phyloP scores from a whole-genome alignment of 306 rosid genomes.

The Rosa chinensis region DNA sequence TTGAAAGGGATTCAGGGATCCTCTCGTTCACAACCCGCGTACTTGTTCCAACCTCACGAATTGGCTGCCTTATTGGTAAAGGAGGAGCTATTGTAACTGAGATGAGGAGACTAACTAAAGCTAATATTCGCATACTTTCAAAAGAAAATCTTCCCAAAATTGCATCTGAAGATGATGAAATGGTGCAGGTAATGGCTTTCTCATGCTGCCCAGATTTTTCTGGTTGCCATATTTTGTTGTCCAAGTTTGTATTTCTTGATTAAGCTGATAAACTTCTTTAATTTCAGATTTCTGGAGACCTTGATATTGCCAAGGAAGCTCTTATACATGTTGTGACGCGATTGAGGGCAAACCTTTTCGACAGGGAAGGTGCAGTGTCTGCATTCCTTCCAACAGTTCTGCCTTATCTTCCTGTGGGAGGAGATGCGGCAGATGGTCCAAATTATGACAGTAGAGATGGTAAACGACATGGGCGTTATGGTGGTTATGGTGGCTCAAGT shows the following conservation, averaged over 20 bases:
- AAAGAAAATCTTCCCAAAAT: constrained; percentile 91
- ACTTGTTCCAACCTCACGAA: constrained; percentile 84
- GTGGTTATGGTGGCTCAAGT: constrained; percentile 76
- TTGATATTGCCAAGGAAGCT: constrained; percentile 95
- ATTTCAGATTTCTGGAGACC: constrained; percentile 84
- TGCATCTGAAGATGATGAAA: constrained; percentile 93
- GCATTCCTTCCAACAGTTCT: constrained; percentile 68
- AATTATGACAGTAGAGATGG: constrained; percentile 79
- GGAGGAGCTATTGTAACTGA: constrained; percentile 96
- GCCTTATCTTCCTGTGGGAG: constrained; percentile 81
- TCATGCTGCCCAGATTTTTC: constrained; percentile 1
- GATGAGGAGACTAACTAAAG: constrained; percentile 89
- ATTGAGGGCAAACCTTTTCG: constrained; percentile 86
- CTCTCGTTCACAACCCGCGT: constrained; percentile 90
- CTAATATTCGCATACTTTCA: constrained; percentile 83
- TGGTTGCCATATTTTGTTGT: constrained; percentile 10
- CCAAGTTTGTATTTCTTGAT: background rate
- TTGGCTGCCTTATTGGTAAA: constrained; percentile 99
- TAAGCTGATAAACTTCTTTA: constrained; percentile 17
- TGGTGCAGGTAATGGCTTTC: constrained; percentile 82
- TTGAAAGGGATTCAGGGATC: constrained; percentile 96
- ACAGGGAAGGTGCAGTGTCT: constrained; percentile 86
- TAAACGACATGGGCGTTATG: constrained; percentile 79
- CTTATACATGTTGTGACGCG: constrained; percentile 89
- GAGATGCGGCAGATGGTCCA: constrained; percentile 64